Evolutionary conservation across 1,284 basidiomycete species (phyloP), one percentile per base, ranked within the genome.

Genomic region (Phellopilus nigrolimitatus): DNA sequence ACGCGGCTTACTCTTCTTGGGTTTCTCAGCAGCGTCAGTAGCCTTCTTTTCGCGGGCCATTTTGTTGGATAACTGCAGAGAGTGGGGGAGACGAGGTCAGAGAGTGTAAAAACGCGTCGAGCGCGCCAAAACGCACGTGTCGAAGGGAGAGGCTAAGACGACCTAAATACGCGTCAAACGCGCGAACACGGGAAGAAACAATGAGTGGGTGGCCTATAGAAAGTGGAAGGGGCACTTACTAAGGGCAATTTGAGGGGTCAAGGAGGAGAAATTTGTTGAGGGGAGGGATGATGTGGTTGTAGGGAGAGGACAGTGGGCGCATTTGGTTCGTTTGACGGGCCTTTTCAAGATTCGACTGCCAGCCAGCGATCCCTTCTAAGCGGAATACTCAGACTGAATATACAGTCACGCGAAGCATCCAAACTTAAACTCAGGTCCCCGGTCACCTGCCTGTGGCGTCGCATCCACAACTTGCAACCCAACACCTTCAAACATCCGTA

Each of bases 41-140:
- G 62, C 56, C 59, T 64, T 65, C 54, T 62, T 55, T 22, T 61
- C 66, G 39, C 61, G 66, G 27, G 59, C 54, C 66, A 68, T 70
- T 25, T 12, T 51, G n/a, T 37, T 52, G 33, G 21, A 30, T n/a
- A 22, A 22, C 37, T 38, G 13, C 30, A 25, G 3, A n/a, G 43
- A 39, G 38, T 10, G 36, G 27, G 13, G 36, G 34, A 55, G 48
- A 42, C 9, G 17, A 25, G 38, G 19, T 48, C 21, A 55, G 48
- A n/a, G 19, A 24, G n/a, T 8, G 19, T n/a, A 47, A 54, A 55
- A 50, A 54, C 53, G 49, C 53, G 53, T 55, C 43, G 25, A 21
- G 36, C 22, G 40, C 31, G 49, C 42, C 28, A 21, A 47, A 15
- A 55, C 42, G 24, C 48, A 51, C 53, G 53, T 51, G 53, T 55